Conservation (phyloP, 345 rosid genomes). For the Gossypium sturtianum region DNA sequence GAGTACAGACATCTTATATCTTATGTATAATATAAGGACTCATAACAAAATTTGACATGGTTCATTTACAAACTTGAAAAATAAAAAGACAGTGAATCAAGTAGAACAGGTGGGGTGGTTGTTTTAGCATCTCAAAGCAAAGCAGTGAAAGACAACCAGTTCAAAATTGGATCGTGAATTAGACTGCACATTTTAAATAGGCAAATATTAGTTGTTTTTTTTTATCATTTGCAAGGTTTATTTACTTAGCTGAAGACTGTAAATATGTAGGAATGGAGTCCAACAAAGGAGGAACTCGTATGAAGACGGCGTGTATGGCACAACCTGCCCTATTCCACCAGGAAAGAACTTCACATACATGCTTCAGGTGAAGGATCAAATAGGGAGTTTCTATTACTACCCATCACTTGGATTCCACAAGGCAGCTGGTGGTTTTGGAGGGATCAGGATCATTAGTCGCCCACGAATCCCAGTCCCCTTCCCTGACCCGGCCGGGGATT, state of each 20-base stretch:
- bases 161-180: background rate
- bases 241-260: constrained; percentile 9
- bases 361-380: constrained; percentile 72
- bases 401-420: constrained; percentile 76
- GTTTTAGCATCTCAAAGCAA: background rate
- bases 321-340: constrained; percentile 75
- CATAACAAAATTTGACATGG: too few species aligned
- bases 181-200: too few species aligned
- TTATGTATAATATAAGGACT: too few species aligned
- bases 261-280: constrained; percentile 46
- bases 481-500: constrained; percentile 53
- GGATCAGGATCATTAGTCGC: constrained; percentile 64
- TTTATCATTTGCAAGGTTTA: too few species aligned
- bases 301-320: constrained; percentile 62
- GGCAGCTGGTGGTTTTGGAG: constrained; percentile 75
- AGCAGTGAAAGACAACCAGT: background rate
- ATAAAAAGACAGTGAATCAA: background rate
- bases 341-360: constrained; percentile 69
- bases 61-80: background rate
- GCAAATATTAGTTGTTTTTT: too few species aligned
- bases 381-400: constrained; percentile 72
- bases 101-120: background rate
- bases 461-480: constrained; percentile 69
- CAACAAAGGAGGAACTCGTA: constrained; percentile 72
- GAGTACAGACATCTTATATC: too few species aligned